These are phyloP conservation scores for Zymoseptoria ardabiliae DNA, from an alignment of 2,329 filamentous ascomycete genomes.

Conservation along the genomic window DNA sequence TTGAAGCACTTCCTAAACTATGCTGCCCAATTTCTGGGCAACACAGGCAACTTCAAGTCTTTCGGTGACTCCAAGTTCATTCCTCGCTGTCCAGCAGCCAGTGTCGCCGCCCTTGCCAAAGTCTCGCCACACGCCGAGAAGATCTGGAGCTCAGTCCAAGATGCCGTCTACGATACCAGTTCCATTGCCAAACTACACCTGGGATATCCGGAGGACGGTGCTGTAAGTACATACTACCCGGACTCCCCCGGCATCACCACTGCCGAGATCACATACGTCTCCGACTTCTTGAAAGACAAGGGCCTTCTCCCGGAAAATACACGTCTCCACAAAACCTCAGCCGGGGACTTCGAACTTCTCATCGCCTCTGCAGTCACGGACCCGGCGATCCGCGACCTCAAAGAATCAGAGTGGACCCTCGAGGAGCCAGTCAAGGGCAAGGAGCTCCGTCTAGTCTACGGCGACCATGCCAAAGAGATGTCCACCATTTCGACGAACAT, in stretches of 20 bases:
- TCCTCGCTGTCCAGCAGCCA: conserved; percentile 38
- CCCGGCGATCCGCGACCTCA: conserved; percentile 36
- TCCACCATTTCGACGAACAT: conserved; percentile 40
- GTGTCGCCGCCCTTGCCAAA: conserved; percentile 39
- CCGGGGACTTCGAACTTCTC: conserved; percentile 40
- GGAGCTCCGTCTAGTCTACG: conserved; percentile 40
- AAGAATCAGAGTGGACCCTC: conserved; percentile 40
- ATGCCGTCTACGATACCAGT: conserved; percentile 38
- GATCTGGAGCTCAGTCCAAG: conserved; percentile 39
- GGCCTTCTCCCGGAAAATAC: conserved; percentile 45
- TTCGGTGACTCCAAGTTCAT: conserved; percentile 43
- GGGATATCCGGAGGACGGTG: conserved; percentile 43
- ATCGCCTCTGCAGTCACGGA: conserved; percentile 41
- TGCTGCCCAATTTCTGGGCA: conserved; percentile 45
- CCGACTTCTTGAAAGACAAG: conserved; percentile 42
- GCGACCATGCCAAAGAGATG: conserved; percentile 42
- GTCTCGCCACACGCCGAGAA: conserved; percentile 33
- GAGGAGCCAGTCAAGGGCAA: conserved; percentile 37
- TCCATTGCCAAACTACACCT: conserved; percentile 40
- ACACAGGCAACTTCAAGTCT: conserved; percentile 22
- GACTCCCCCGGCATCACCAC: conserved; percentile 42
- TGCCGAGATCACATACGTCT: conserved; percentile 40
- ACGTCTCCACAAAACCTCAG: conserved; percentile 37
- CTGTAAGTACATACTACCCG: conserved; percentile 46
- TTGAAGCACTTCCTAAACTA: conserved; percentile 36